Evolutionary conservation across 805 yeast genomes (phyloP).

Genomic region (Wickerhamiella qilinensis): DNA sequence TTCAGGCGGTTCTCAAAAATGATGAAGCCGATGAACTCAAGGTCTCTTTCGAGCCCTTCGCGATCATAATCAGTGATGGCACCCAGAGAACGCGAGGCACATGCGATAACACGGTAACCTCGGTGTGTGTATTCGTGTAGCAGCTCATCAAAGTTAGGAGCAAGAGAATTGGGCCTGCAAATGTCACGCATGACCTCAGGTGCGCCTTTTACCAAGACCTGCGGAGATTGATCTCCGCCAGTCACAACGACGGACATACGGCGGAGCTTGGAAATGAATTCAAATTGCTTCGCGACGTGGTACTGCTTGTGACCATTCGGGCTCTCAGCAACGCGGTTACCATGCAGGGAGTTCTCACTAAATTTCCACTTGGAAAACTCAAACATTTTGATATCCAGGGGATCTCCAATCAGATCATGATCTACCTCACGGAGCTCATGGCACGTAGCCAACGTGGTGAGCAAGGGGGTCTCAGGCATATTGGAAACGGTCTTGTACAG

Average conservation of each 20-base stretch:
- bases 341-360: conserved; percentile 38
- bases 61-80: conserved; percentile 44
- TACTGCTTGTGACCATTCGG: conserved; percentile 11
- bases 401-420: conserved; percentile 77
- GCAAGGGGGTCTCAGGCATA: conserved; percentile 9
- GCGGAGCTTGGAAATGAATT: conserved; percentile 69
- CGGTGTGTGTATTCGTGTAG: conserved; percentile 77
- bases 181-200: conserved; percentile 82
- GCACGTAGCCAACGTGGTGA: conserved; percentile 44
- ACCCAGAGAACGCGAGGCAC: conserved; percentile 60
- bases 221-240: conserved; percentile 22
- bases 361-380: conserved; percentile 69
- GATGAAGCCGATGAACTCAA: conserved; percentile 74
- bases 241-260: conserved; percentile 77
- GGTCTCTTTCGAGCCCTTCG: conserved; percentile 47
- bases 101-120: conserved; percentile 91
- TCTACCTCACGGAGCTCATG: conserved; percentile 76
- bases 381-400: conserved; percentile 86
- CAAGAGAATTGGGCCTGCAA: conserved; percentile 57
- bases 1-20: conserved; percentile 86
- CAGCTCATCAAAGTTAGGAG: conserved; percentile 54
- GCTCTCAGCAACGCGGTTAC: conserved; percentile 6
- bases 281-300: conserved; percentile 45
- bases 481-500: conserved; percentile 7
- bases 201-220: conserved; percentile 80